Percentiles rank a stretch among this genome's conserved stretches.
phyloP scores from a whole-genome alignment of 306 rosid genomes.

The Vigna angularis region DNA sequence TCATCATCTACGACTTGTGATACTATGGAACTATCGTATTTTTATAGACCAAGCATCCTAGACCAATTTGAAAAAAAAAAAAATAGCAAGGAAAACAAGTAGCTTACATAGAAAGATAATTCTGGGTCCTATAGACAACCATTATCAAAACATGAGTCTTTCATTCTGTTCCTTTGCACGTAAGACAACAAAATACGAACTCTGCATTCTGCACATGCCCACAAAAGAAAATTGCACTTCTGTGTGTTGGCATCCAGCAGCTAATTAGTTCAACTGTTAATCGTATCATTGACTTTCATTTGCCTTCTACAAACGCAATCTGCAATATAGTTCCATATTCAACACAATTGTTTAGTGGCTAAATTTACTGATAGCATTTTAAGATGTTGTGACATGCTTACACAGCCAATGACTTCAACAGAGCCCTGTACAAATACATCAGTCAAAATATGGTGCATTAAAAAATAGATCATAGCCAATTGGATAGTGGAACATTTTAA shows the following conservation, averaged over 20 bases:
- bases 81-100: conserved; percentile 4
- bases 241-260: too few species aligned
- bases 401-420: too few species aligned
- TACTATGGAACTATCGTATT: background rate
- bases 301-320: too few species aligned
- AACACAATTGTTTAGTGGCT: too few species aligned
- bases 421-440: conserved; percentile 2
- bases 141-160: conserved; percentile 12
- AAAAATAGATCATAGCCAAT: conserved; percentile 33
- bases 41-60: conserved; percentile 1
- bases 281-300: too few species aligned
- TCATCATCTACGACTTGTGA: background rate
- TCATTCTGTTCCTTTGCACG: conserved; percentile 16
- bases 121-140: background rate
- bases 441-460: conserved; percentile 10
- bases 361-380: too few species aligned
- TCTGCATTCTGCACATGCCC: background rate
- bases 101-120: background rate
- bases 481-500: conserved; percentile 15
- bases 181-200: background rate
- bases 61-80: background rate
- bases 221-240: too few species aligned
- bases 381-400: too few species aligned
- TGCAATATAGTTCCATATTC: too few species aligned
- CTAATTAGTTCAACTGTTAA: too few species aligned